These are phyloP conservation scores for Fonsecaea pugnacius DNA, from an alignment of 2,329 filamentous ascomycete genomes.

Conservation along the genomic window DNA sequence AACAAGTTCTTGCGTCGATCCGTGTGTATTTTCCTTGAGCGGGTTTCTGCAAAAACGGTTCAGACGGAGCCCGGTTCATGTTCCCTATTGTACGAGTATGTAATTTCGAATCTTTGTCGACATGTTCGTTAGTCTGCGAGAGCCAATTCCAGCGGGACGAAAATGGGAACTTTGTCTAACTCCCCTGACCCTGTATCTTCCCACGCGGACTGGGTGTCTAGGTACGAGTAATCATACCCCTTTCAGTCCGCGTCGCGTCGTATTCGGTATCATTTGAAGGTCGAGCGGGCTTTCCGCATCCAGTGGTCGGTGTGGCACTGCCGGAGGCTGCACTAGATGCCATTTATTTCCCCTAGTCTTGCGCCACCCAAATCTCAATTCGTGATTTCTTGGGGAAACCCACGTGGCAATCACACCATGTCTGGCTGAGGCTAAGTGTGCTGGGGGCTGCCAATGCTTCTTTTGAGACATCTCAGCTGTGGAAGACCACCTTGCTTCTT, in stretches of 20 bases:
- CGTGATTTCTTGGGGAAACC: constrained; percentile 14
- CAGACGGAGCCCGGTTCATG: background rate
- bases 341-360: constrained; percentile 20
- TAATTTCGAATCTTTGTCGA: background rate
- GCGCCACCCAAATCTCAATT: constrained; percentile 20
- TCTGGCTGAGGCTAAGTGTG: constrained; percentile 11
- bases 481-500: background rate
- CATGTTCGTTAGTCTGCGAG: background rate
- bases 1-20: background rate
- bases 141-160: constrained; percentile 1
- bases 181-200: constrained; percentile 9
- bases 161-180: background rate
- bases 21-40: background rate
- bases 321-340: constrained; percentile 3
- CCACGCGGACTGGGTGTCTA: background rate
- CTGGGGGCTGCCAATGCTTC: constrained; percentile 2
- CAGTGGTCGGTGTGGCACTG: constrained; percentile 12
- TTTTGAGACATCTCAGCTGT: constrained; percentile 22
- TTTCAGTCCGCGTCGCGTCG: background rate
- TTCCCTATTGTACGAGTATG: background rate
- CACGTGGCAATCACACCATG: constrained; percentile 25
- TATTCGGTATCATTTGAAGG: background rate
- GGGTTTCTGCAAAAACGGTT: background rate
- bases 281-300: constrained; percentile 3
- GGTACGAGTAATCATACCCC: background rate